Evolutionary conservation across 2,329 filamentous ascomycete genomes (phyloP), one percentile per base, ranked within the genome.

Genomic region (Hypoxylon sp.): DNA sequence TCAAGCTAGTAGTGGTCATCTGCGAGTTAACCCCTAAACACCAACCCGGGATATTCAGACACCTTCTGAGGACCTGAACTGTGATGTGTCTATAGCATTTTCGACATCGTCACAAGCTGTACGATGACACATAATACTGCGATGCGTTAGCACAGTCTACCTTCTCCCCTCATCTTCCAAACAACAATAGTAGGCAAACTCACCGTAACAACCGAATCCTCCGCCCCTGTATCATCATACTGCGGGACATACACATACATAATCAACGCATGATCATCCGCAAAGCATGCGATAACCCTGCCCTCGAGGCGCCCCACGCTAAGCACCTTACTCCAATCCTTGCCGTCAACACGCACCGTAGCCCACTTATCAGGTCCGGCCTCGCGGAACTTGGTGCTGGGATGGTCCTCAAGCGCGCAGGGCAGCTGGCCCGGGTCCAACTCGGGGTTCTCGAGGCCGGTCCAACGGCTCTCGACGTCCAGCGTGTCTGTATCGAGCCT

Each of bases 311-410:
- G 86, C 1, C 95, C 95, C 11, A 98, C 94, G 78, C 93, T 97
- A 72, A 99, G 84, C n/a, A 98, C 95, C 72, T 89, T 89, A 32
- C 93, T 93, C 95, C 96, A 98, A 78, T 99, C 96, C 78, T 90
- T 91, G 34, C 94, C 96, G 80, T 98, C 96, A 23, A 98, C 94
- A 58, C 93, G 86, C 36, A 98, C 95, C 23, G 89, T 93, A 0
- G 94, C 93, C 93, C 95, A 98, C 49, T 89, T 90, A 67, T 93
- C 90, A 13, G 94, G 92, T 13, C 92, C 93, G 19, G 88, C 90
- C 58, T 90, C 87, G 72, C 89, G 89, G 85, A 97, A 95, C 65
- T 84, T 86, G 56, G 93, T 93, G 78, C 91, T 94, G 0, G 94
- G 94, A 78, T 97, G 93, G 65, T 95, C 90, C 59, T 88, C 89